phyloP scores from a whole-genome alignment of 23 red algal species.

The Gracilaria domingensis region DNA sequence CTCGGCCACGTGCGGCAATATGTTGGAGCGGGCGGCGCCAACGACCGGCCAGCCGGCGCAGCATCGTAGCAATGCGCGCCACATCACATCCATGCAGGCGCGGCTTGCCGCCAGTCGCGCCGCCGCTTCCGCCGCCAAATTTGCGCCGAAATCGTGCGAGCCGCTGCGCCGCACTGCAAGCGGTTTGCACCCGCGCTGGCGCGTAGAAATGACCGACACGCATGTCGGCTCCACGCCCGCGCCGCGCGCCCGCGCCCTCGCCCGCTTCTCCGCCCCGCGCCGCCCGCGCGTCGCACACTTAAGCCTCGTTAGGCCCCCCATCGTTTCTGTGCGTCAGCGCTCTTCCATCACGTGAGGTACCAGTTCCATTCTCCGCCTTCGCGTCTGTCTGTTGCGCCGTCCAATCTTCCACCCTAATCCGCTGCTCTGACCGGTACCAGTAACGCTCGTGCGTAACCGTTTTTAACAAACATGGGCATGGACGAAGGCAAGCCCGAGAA shows the following conservation, averaged over 20 bases:
- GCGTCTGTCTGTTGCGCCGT: too few species aligned
- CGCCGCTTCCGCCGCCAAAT: neutral
- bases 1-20: neutral
- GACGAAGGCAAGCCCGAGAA: conserved; percentile 34
- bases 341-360: neutral
- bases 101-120: neutral
- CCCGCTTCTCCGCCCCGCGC: neutral
- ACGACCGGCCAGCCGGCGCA: neutral
- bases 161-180: neutral
- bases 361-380: neutral
- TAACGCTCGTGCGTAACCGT: too few species aligned
- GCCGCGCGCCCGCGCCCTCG: neutral
- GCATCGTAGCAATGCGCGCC: conserved; percentile 12
- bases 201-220: neutral
- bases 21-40: neutral
- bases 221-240: too few species aligned
- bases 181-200: conserved; percentile 5
- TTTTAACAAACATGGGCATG: neutral
- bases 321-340: too few species aligned
- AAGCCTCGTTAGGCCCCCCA: neutral
- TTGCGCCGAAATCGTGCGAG: conserved; percentile 5
- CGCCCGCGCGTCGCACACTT: neutral
- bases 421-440: too few species aligned
- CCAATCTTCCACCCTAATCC: too few species aligned
- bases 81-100: neutral